Evolutionary conservation across 768 basidiomycete genomes (phyloP).

Genomic region (Russula ochroleuca): DNA sequence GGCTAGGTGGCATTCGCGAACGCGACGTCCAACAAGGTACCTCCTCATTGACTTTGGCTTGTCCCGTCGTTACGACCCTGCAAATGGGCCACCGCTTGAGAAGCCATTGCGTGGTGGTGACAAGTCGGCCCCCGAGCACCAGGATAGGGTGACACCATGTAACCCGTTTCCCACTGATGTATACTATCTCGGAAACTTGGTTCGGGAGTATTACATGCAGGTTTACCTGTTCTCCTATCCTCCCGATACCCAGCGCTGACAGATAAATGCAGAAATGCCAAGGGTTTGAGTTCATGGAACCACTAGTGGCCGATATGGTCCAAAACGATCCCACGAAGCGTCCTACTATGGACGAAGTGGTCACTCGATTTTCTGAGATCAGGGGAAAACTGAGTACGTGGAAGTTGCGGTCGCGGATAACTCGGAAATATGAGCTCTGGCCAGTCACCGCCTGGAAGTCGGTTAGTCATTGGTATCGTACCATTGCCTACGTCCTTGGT

Average conservation of each 20-base stretch:
- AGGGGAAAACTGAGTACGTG: constrained; percentile 1
- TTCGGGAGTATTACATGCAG: constrained; percentile 8
- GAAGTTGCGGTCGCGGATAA: constrained; percentile 16
- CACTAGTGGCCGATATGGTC: constrained; percentile 35
- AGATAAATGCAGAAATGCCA: background rate
- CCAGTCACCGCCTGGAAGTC: background rate
- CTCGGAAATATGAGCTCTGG: constrained; percentile 6
- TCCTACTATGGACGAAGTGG: constrained; percentile 29
- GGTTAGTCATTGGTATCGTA: constrained; percentile 7
- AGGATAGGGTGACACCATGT: too few relatives aligned
- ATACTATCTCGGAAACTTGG: constrained; percentile 30
- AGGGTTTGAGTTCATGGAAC: constrained; percentile 13
- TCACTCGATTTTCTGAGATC: constrained; percentile 4
- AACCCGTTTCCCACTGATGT: constrained; percentile 25
- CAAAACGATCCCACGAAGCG: constrained; percentile 36
- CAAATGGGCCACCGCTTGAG: too few relatives aligned
- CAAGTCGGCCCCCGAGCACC: too few relatives aligned
- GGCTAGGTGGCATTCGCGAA: too few relatives aligned
- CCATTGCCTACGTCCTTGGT: background rate
- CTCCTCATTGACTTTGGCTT: constrained; percentile 3
- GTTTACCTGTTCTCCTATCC: background rate
- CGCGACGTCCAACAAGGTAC: too few relatives aligned
- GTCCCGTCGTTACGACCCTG: too few relatives aligned
- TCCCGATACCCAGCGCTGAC: background rate
- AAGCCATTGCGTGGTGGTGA: too few relatives aligned